Evolutionary conservation across 2,329 filamentous ascomycete genomes (phyloP), one percentile per base, ranked within the genome.

Genomic region (Fusarium staphyleae): DNA sequence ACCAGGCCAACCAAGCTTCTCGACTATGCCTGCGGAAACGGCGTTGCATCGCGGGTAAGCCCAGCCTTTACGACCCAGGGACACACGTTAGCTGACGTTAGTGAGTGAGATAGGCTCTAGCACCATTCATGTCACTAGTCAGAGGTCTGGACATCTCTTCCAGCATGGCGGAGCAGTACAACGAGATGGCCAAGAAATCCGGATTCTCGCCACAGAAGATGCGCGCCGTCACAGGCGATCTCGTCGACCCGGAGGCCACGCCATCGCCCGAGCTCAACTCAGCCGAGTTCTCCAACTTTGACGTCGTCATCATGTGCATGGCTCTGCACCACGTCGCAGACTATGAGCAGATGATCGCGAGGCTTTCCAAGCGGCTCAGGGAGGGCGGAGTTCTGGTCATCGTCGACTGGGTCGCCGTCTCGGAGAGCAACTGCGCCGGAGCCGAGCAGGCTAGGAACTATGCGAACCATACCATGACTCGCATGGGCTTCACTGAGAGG

Each of bases 311-410:
- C 24, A 74, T 74, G 48, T 69, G 66, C 11, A 66, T 74, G 66
- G 71, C 74, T 0, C 69, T 75, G 1, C 73, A 75, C 33, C 73
- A 75, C 33, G 64, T 75, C 8, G 57, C 67, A 4, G 63, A 74
- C 26, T 58, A 65, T 0, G 53, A 60, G 0, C 42, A 34, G 2
- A 70, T 74, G 65, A 47, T 75, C 3, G 14, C 35, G 0, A 63
- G 60, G 6, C 67, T 75, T 2, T 55, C 67, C 1, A 62, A 66
- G 15, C 52, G 70, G 4, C 55, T 75, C 3, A 51, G 50, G 9
- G 60, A 63, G 1, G 71, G 69, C 1, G 73, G 73, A 4, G 55
- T 68, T 0, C 37, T 75, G 9, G 55, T 74, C 22, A 64, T 74
- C 4, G 48, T 75, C 2, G 73, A 75, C 49, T 71, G 70, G 67